Evolutionary conservation across 78 protist genomes (phyloP).

Genomic region (Chrysochromulina tobinii): DNA sequence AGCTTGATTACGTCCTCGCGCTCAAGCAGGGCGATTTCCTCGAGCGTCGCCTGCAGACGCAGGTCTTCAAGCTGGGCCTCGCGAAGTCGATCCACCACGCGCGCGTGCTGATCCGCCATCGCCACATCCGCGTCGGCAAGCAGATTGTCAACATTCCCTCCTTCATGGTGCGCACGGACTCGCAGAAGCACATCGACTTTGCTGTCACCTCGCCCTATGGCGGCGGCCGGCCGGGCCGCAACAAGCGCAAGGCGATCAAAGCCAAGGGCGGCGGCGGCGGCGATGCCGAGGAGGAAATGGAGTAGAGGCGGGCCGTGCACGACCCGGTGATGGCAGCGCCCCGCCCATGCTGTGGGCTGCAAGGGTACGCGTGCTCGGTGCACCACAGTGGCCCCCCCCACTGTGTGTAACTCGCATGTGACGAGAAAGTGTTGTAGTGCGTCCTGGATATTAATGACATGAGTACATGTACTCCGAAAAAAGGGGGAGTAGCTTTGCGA

Average conservation of each 20-base stretch:
- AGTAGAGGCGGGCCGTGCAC: no score
- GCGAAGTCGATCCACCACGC: conserved; percentile 99
- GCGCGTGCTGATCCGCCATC: conserved; percentile 96
- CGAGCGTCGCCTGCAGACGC: conserved; percentile 99
- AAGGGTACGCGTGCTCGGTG: no score
- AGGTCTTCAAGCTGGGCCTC: conserved; percentile 88
- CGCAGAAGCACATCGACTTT: conserved; percentile 95
- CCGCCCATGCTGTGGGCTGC: no score
- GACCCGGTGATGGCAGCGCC: no score
- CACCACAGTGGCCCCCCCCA: no score
- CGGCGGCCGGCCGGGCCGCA: conserved; percentile 92
- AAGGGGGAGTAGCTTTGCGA: no score
- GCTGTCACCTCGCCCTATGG: conserved; percentile 86
- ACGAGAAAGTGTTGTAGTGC: no score
- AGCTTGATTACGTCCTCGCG: conserved; percentile 97
- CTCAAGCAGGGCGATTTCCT: conserved; percentile 92
- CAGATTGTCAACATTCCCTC: conserved; percentile 98
- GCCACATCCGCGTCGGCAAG: conserved; percentile 99
- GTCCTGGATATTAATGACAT: no score
- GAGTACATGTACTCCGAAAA: no score
- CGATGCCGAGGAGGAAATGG: conserved; percentile 27
- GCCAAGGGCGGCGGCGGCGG: conserved; percentile 46
- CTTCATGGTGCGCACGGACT: conserved; percentile 97
- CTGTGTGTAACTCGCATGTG: no score
- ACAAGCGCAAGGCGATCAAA: conserved; percentile 73